Evolutionary conservation across 208 protist genomes (phyloP), one percentile per base, ranked within the genome.

Genomic region (Trypanosoma mega): DNA sequence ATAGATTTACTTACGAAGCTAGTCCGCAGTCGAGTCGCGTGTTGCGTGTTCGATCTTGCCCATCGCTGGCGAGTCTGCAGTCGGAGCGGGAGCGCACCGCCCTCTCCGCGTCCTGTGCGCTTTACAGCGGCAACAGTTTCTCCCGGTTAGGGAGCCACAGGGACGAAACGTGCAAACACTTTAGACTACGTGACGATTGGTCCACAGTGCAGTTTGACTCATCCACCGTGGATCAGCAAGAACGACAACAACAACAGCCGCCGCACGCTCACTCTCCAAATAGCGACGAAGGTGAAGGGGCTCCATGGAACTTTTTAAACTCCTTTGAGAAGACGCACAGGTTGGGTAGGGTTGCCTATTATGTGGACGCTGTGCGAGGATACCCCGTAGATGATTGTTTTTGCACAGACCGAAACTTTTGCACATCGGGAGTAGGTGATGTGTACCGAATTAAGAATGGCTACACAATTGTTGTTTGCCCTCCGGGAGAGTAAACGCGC

Each of bases 371-470:
- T 6, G 9, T 50, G 21, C 45, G 45, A 50, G 45, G 45, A 12
- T 6, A n/a, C 12, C 45, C 24, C 12, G 45, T 50, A 33, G 45
- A 24, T n/a, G 45, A 30, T 12, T 50, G 45, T 30, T 50, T 24
- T 14, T 50, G 45, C 45, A 50, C 45, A 14, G 26, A 50, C 12
- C 21, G 26, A 6, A 50, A 24, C 45, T 50, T 50, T 14, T 50
- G 45, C 12, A 50, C 24, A 24, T n/a, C 9, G 6, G 45, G 45
- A 14, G 21, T 14, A 12, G 45, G 45, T 12, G 45, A 50, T 12
- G 6, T 50, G 45, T 50, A 50, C 45, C 21, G 24, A 6, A 50
- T 14, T 12, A 24, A 50, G 12, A n/a, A 12, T 50, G 45, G 45
- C 6, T 50, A n/a, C 12, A 14, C 12, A n/a, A 50, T 50, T 30